Evolutionary conservation across 1,284 basidiomycete genomes (phyloP), one percentile per base, ranked within the genome.

Genomic region (Mixia osmundae): DNA sequence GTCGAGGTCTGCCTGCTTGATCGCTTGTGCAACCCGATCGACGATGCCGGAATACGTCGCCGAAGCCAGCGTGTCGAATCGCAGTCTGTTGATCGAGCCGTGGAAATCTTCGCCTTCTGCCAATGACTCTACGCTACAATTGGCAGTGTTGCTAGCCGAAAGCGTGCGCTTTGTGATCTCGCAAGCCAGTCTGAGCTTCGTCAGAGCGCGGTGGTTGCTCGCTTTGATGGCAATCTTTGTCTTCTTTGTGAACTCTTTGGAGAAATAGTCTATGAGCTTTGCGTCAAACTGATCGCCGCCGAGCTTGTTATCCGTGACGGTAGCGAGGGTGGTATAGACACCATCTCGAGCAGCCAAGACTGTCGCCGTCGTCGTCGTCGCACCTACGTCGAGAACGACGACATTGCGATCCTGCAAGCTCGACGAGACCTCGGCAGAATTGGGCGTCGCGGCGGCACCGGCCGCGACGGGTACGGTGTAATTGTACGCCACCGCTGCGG

Each of bases 191-290:
- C 78, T 68, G 27, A 97, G 69, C 57, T 91, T 94, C 34, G 83
- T 79, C 54, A 85, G 78, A 3, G 89, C 83, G 16, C 91, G 77
- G 52, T 72, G 69, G 57, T 87, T 49, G 23, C 39, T 36, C 21
- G 38, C 31, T 40, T 57, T 53, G 20, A 45, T 26, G 35, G 72
- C 61, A 18, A 69, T 67, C 59, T 87, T 87, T 26, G 76, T 85
- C 65, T 95, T 97, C 59, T 95, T 95, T 37, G 79, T 79, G 57
- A 97, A 97, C 52, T 97, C 89, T 55, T 87, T 77, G 37, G 80
- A 72, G 57, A 97, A 94, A 64, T 78, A 79, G 42, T 76, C 72
- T 61, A 94, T 71, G 29, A 95, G 66, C 47, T 73, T 69, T 39
- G 71, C 67, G 58, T 87, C 83, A 44, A 67, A 61, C 41, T 61